Evolutionary conservation across 148 eudicot genomes (phyloP).

Genomic region (Chenopodium suecicum): DNA sequence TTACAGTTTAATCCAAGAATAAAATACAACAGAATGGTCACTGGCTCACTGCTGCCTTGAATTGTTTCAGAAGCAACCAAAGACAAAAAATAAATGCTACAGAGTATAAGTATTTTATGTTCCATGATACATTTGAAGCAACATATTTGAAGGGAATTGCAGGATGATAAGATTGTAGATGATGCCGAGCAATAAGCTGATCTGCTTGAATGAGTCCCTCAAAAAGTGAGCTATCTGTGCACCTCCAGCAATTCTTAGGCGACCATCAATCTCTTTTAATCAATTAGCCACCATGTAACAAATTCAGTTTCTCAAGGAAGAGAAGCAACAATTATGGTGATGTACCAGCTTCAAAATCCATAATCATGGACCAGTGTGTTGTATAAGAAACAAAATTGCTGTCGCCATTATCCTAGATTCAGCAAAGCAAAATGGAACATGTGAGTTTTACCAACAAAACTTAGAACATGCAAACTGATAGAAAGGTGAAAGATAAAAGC

Average conservation of each 20-base stretch:
- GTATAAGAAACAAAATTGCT: neutral
- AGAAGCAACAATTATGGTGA: neutral
- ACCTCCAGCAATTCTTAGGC: constrained; percentile 3
- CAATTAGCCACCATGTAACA: neutral
- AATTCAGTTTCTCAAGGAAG: constrained; percentile 6
- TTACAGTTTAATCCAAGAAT: neutral
- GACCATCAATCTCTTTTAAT: neutral
- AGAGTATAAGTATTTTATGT: neutral
- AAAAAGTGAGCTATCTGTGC: neutral
- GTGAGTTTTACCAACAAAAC: neutral
- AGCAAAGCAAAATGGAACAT: neutral
- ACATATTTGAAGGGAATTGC: neutral
- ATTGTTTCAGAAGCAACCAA: neutral
- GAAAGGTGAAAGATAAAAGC: neutral
- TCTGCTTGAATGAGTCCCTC: constrained; percentile 3
- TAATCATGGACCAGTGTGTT: neutral
- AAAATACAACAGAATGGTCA: neutral
- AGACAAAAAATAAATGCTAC: neutral
- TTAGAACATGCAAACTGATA: neutral
- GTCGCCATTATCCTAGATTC: neutral
- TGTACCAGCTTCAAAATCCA: neutral
- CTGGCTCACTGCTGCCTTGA: neutral
- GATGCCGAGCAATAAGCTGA: neutral
- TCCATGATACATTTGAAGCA: neutral
- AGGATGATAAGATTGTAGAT: neutral